Evolutionary conservation across 164 flowering plant genomes (phyloP), one percentile per base, ranked within the genome.

Genomic region (Dillenia suffruticosa): DNA sequence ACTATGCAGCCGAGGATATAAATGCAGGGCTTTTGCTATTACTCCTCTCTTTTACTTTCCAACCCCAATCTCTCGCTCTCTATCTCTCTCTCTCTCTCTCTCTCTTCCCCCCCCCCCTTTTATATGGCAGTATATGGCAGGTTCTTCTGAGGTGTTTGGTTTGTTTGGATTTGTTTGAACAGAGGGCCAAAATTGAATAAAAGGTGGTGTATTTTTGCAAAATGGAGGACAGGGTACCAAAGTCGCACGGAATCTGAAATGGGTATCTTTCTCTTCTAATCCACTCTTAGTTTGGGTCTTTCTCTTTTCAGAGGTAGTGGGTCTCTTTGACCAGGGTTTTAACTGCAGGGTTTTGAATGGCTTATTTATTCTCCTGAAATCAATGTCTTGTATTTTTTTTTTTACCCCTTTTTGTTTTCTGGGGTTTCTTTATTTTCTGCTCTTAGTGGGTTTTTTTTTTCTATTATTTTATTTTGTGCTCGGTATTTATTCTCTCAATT

Each of bases 1-100:
- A 70, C 55, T 80, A 92, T 82, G 87, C 82, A 85, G 75, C 94
- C 96, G 92, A 87, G 92, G 79, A 81, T 84, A 84, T 84, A 87
- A 80, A 87, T 82, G 82, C 80, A 81, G 76, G 69, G 53, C 72
- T 80, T 78, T 85, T 79, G 71, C 77, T 62, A 54, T 64, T 70
- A 40, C 56, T 51, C 70, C 46, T 60, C 66, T 64, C 75, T 72
- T 71, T 70, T 52, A 53, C 59, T 54, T 47, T 44, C 46, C 55
- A 51, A 12, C 49, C 46, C 65, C 63, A 62, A 22, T 50, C 44
- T 63, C 53, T 54, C 51, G 16, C n/a, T n/a, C n/a, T n/a, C n/a
- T n/a, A 15, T 54, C 60, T 60, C 26, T 55, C 61, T 56, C 54
- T 69, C 71, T 65, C 19, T 54, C 60, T 60, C 26, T 55, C 61